A percentile compares a stretch with the other conserved stretches of the same genome.
Conservation (phyloP, 1,139 yeast species). For the Geotrichum aggregatum region DNA sequence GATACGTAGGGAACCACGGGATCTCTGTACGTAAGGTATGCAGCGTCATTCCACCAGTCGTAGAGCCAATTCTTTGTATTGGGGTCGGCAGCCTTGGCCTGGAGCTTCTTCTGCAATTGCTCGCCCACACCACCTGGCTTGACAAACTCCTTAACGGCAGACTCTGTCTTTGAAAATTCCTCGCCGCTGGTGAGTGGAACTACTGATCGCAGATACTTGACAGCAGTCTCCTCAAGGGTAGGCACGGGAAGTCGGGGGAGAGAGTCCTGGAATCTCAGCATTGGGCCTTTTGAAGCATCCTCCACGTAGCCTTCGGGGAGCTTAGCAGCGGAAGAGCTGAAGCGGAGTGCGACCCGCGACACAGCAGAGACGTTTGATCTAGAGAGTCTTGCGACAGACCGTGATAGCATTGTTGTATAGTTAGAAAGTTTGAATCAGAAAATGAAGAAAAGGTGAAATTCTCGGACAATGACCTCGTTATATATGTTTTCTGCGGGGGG, state of each 20-base stretch:
- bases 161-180: slow-evolving; percentile 55
- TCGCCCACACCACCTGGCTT: slow-evolving; percentile 62
- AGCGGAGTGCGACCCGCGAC: slow-evolving; percentile 23
- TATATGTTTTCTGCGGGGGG: slow-evolving; percentile 6
- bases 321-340: slow-evolving; percentile 35
- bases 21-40: slow-evolving; percentile 85
- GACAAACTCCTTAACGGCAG: slow-evolving; percentile 63
- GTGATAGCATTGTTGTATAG: slow-evolving; percentile 14
- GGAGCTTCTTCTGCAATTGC: slow-evolving; percentile 62
- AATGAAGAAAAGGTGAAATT: background rate
- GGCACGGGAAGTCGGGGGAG: slow-evolving; percentile 91
- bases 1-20: slow-evolving; percentile 93
- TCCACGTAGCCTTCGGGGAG: slow-evolving; percentile 35
- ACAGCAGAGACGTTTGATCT: slow-evolving; percentile 10
- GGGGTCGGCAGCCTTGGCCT: slow-evolving; percentile 53
- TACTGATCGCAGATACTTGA: slow-evolving; percentile 65
- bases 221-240: slow-evolving; percentile 63
- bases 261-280: slow-evolving; percentile 66
- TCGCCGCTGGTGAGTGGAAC: slow-evolving; percentile 59
- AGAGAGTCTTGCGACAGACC: slow-evolving; percentile 16
- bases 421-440: slow-evolving; percentile 4
- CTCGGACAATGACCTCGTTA: background rate
- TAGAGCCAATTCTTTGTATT: slow-evolving; percentile 79
- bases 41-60: slow-evolving; percentile 91
- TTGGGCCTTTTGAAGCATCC: slow-evolving; percentile 55